phyloP scores from a whole-genome alignment of 345 rosid species.

The Citrus cavaleriei region DNA sequence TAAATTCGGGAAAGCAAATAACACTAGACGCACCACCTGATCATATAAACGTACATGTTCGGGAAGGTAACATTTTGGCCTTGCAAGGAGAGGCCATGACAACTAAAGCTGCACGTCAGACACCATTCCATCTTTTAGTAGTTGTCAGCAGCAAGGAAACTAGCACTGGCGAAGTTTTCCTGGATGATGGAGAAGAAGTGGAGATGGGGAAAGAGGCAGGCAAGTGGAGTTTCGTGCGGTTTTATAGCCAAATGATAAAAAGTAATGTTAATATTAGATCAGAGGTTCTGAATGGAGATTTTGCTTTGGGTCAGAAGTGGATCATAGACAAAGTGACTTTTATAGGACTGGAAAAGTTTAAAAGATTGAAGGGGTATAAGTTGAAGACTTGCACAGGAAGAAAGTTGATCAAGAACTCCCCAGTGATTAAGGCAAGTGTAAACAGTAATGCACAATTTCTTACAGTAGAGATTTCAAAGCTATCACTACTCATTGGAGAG shows the following conservation, averaged over 20 bases:
- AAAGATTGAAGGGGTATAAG: background rate
- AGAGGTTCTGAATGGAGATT: background rate
- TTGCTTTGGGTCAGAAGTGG: constrained; percentile 1
- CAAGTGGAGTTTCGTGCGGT: background rate
- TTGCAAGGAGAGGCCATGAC: background rate
- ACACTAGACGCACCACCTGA: background rate
- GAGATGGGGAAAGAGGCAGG: background rate
- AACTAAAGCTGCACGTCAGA: background rate
- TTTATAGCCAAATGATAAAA: background rate
- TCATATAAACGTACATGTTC: background rate
- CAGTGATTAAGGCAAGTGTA: background rate
- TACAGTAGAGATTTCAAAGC: background rate
- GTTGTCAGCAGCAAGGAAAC: background rate
- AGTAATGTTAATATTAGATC: background rate
- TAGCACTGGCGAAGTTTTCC: constrained; percentile 1
- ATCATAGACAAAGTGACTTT: background rate
- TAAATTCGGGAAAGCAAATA: background rate
- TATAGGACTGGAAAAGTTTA: background rate
- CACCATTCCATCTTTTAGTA: constrained; percentile 1
- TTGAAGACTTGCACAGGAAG: background rate
- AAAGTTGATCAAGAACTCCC: background rate
- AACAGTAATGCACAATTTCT: background rate
- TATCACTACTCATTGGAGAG: background rate
- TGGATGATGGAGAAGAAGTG: background rate
- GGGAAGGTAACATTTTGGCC: constrained; percentile 3